Percentiles rank a stretch among this genome's conserved stretches.
phyloP scores from a whole-genome alignment of 2,329 filamentous ascomycete species.

The Microcyclospora pomicola region DNA sequence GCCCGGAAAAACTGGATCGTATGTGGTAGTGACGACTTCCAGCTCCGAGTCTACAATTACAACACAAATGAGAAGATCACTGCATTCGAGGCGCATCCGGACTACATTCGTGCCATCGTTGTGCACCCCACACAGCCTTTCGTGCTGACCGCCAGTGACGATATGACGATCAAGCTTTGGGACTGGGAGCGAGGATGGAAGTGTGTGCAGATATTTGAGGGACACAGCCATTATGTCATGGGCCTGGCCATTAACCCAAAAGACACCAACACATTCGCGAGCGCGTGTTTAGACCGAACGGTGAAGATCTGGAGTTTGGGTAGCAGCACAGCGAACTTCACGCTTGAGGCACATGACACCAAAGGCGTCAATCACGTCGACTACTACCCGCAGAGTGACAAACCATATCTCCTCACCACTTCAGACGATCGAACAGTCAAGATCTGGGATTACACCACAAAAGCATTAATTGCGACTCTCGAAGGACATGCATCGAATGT shows the following conservation, averaged over 20 bases:
- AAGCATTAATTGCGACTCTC: constrained; percentile 87
- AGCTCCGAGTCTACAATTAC: constrained; percentile 89
- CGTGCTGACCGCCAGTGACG: constrained; percentile 89
- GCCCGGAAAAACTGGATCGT: constrained; percentile 86
- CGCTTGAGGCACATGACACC: constrained; percentile 88
- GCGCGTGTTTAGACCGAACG: constrained; percentile 87
- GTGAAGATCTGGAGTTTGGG: constrained; percentile 98
- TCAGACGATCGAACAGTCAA: constrained; percentile 95
- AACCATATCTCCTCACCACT: constrained; percentile 82
- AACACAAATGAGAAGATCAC: constrained; percentile 98
- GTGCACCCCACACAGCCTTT: constrained; percentile 94
- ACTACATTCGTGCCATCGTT: constrained; percentile 94
- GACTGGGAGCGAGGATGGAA: constrained; percentile 99
- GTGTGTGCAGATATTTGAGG: constrained; percentile 92
- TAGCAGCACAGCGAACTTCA: constrained; percentile 88
- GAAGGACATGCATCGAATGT: constrained; percentile 98
- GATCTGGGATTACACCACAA: constrained; percentile 98
- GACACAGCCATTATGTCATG: constrained; percentile 95
- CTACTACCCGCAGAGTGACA: constrained; percentile 57
- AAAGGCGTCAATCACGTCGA: constrained; percentile 98
- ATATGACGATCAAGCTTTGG: constrained; percentile 98
- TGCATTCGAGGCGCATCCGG: constrained; percentile 90
- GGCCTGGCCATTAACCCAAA: constrained; percentile 94
- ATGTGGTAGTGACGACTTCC: constrained; percentile 77
- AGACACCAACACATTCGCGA: constrained; percentile 52